Conservation (phyloP, 306 rosid genomes). For the Begonia masoniana region DNA sequence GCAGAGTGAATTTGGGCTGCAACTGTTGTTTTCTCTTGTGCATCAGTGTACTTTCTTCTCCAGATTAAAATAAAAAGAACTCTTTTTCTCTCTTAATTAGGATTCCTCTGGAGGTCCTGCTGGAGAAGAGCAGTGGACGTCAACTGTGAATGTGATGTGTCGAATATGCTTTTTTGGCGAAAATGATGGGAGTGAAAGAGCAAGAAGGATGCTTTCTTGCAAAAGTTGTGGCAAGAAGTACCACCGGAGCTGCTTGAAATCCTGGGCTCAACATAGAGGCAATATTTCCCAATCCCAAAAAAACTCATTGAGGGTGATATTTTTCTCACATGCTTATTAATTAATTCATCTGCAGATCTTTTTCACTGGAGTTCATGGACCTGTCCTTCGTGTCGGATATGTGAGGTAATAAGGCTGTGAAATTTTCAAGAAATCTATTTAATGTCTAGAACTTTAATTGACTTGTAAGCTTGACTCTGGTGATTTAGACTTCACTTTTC, state of each 20-base stretch:
- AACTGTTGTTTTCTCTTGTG: too few species aligned
- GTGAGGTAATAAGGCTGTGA: conserved; percentile 30
- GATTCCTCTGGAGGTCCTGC: conserved; percentile 36
- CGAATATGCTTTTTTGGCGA: conserved; percentile 88
- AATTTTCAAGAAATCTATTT: background rate
- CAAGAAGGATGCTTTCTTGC: conserved; percentile 87
- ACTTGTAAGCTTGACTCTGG: background rate
- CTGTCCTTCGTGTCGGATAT: conserved; percentile 46
- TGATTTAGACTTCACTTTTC: too few species aligned
- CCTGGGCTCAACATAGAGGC: conserved; percentile 95
- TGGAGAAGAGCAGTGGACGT: conserved; percentile 65
- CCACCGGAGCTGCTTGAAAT: conserved; percentile 86
- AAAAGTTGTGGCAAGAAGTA: conserved; percentile 89
- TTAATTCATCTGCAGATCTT: conserved; percentile 25
- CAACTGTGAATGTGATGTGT: conserved; percentile 71
- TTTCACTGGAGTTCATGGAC: conserved; percentile 65
- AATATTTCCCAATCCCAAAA: conserved; percentile 5
- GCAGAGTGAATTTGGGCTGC: too few species aligned
- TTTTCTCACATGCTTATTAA: background rate
- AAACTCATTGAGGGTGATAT: background rate
- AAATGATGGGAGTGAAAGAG: conserved; percentile 76
- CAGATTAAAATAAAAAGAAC: too few species aligned
- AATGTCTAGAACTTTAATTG: conserved; percentile 1
- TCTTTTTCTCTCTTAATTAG: conserved; percentile 20
- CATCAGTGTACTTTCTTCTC: too few species aligned